Conservation (phyloP, 73 alveolate genomes). For the Diophrys sp. region DNA sequence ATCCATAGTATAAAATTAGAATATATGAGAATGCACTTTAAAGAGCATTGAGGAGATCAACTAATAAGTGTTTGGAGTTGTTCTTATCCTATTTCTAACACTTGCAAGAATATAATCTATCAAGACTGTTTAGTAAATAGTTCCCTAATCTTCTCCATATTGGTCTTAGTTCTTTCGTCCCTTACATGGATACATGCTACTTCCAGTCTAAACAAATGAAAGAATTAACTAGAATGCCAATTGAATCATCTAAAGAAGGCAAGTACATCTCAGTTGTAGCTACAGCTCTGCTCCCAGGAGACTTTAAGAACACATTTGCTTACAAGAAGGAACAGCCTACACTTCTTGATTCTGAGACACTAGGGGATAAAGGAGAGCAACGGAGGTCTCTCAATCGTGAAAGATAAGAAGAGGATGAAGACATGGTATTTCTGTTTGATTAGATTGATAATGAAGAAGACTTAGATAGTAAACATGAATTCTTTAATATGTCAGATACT, state of each 20-base stretch:
- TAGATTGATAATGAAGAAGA: too few species aligned
- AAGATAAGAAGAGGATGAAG: too few species aligned
- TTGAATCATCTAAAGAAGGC: slow-evolving; percentile 2
- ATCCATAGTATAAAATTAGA: neutral
- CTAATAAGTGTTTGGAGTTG: neutral
- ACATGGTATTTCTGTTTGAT: too few species aligned
- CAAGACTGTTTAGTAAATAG: neutral
- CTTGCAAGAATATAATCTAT: neutral
- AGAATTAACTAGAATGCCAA: neutral
- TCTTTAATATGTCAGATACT: too few species aligned
- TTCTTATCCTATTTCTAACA: neutral
- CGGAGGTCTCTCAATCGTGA: too few species aligned
- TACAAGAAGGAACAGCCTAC: neutral
- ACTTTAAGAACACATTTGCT: neutral
- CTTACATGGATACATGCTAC: slow-evolving; percentile 11
- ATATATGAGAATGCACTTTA: neutral
- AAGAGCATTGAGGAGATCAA: neutral
- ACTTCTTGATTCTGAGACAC: too few species aligned
- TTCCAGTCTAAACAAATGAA: slow-evolving; percentile 11
- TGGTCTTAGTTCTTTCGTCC: slow-evolving; percentile 4
- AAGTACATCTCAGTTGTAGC: neutral
- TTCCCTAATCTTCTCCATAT: slow-evolving; percentile 9
- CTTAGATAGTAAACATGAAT: too few species aligned
- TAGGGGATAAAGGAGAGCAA: too few species aligned
- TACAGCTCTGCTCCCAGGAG: neutral